Percentiles rank a stretch among this genome's conserved stretches.
phyloP scores from a whole-genome alignment of 805 yeast genomes.

The Metschnikowia aberdeeniae region DNA sequence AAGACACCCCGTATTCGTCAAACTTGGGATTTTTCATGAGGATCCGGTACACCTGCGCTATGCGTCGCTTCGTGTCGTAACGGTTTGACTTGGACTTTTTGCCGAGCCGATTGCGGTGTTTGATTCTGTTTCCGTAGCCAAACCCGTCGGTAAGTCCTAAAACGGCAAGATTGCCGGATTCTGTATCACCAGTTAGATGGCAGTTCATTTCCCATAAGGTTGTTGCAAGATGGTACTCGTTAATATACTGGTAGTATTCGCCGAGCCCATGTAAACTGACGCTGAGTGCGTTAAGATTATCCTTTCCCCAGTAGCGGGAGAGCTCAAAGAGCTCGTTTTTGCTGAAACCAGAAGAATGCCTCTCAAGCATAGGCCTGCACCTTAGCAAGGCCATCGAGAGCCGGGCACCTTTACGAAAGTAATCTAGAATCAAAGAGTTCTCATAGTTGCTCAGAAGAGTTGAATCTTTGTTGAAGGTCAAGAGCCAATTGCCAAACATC shows the following conservation, averaged over 20 bases:
- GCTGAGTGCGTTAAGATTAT: constrained; percentile 17
- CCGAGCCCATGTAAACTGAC: constrained; percentile 18
- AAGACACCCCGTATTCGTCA: constrained; percentile 17
- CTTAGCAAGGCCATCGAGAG: constrained; percentile 16
- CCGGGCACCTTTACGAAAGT: constrained; percentile 21
- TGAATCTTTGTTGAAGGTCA: constrained; percentile 17
- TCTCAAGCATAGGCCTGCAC: constrained; percentile 11
- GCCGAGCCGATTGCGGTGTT: constrained; percentile 19
- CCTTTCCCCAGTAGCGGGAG: constrained; percentile 15
- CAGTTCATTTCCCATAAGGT: constrained; percentile 22
- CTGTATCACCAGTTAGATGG: constrained; percentile 20
- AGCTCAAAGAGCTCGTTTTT: constrained; percentile 4
- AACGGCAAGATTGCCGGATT: constrained; percentile 21
- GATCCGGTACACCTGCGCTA: constrained; percentile 19
- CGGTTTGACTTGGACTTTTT: constrained; percentile 17
- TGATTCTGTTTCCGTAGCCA: constrained; percentile 21
- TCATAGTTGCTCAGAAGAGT: constrained; percentile 18
- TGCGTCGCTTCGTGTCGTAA: constrained; percentile 19
- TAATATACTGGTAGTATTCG: constrained; percentile 18
- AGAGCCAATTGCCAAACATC: constrained; percentile 25
- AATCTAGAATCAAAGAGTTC: constrained; percentile 19
- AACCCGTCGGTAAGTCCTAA: constrained; percentile 21
- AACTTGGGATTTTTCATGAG: constrained; percentile 15
- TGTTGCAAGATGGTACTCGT: constrained; percentile 17
- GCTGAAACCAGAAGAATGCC: neutral